Base-by-base conservation (phyloP, 345 rosid genomes). In the Euclidium syriacum region DNA sequence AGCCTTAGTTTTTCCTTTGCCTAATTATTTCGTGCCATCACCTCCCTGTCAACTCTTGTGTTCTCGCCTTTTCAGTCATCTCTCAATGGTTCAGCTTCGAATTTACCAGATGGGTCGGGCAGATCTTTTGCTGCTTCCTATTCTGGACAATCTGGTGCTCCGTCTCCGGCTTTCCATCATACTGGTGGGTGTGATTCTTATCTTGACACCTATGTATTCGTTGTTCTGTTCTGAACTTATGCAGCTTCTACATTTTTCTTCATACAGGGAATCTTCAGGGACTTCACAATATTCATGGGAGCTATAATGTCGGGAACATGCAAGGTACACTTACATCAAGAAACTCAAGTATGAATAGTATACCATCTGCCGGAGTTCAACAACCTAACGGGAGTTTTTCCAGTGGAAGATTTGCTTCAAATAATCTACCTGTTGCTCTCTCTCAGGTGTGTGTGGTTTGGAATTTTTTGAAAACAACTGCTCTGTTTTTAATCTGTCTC, bases 61-160 rank as follows among this genome's bases (percentile, higher is more conserved):
- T 46, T 52, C 15, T 71, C 71, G 40, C 15, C 18, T 33, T 72
- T 81, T 72, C 89, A 94, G 97, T 86, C 99, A 63, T 90, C 96
- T 52, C 79, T 90, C 50, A 85, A 84, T 27, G 88, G 96, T 54
- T 84, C 96, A 27, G 85, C 90, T 33, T 87, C 99, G 15, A 94
- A 90, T 83, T 79, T 94, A 72, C 88, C 81, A 62, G 99, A 94
- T 49, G 75, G 81, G 3, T 80, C 85, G 0, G 97, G 83, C 36
- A 83, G 95, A 36, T 83, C 95, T 49, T 94, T 85, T 70, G 41
- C 86, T 3, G 33, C 90, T 72, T 94, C 97, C 44, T 94, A 84
- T 78, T 85, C 99, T 60, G 92, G 88, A 70, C 99, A 87, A 72
- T 84, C 96, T 72, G 98, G 96, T 64, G 94, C 82, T 5, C 92